Evolutionary conservation across 495 filamentous ascomycete species (phyloP), one percentile per base, ranked within the genome.

Genomic region (Penicillium diatomitis): DNA sequence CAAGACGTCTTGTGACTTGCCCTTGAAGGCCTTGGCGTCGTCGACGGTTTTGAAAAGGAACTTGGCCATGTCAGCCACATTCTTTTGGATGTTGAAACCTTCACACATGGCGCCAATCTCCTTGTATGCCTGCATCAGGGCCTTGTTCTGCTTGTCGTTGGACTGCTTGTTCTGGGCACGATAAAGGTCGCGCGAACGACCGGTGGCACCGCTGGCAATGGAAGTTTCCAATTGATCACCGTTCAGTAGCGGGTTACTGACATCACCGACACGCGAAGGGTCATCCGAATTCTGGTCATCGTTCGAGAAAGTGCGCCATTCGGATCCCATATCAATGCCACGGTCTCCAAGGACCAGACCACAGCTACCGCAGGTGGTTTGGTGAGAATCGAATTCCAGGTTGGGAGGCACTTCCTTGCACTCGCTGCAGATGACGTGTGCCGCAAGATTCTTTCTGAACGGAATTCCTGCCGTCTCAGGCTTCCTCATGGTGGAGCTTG

Each of bases 291-390:
- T 88, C 65, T 95, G 87, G 58, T 98, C 94, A 57, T 98, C 92
- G 68, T 96, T 96, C 50, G 88, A 85, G 67, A 98, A 98, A 6
- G 94, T 98, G 58, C 92, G 88, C 92, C 92, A 98, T 72, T 98
- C 92, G 44, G 89, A 95, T 44, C 94, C 84, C 51, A 88, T 89
- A 58, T 97, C 92, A 46, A 98, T 88, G 57, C 92, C 87, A 50
- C 89, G 85, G 62, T 91, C 87, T 44, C 84, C 84, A 33, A 97
- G 74, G 8, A 98, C 92, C n/a, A 96, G 68, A 27, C 92, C 92
- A 57, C 92, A 98, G 20, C 85, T 87, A 10, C 74, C 85, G 65
- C 92, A 98, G 42, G 97, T 88, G 58, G 90, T 87, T 66, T 97
- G 90, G 41, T 95, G 92, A 8, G 81, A 84, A 4, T 89, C 84